A percentile compares a stretch with the other conserved stretches of the same genome.
phyloP scores from a whole-genome alignment of 768 basidiomycete genomes.

The Lactifluus echinatus region DNA sequence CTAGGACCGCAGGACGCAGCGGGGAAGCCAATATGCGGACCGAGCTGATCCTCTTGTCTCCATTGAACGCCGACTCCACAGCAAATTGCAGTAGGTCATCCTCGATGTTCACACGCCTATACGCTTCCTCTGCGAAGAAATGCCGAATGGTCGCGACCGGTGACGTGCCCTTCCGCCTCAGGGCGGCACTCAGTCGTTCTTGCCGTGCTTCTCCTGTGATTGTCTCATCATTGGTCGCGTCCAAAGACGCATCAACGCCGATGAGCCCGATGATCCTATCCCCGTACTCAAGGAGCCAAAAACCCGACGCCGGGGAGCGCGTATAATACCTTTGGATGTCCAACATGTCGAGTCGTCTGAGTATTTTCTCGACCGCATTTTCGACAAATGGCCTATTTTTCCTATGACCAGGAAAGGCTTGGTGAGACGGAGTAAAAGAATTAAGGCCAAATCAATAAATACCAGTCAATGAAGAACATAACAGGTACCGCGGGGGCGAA shows the following conservation, averaged over 20 bases:
- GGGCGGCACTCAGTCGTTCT: constrained; percentile 16
- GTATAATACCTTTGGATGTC: constrained; percentile 49
- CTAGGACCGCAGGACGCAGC: constrained; percentile 42
- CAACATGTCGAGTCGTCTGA: constrained; percentile 48
- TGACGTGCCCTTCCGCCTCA: constrained; percentile 31
- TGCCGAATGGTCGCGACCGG: constrained; percentile 60
- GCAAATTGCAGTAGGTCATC: constrained; percentile 59
- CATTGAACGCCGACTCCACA: constrained; percentile 46
- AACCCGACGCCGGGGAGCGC: constrained; percentile 51
- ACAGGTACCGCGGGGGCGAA: constrained; percentile 54
- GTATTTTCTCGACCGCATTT: constrained; percentile 38
- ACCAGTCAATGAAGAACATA: constrained; percentile 68
- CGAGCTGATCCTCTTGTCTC: constrained; percentile 33
- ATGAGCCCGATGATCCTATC: constrained; percentile 56
- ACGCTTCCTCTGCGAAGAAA: constrained; percentile 62
- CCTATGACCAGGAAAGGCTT: constrained; percentile 32
- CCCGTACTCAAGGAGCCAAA: constrained; percentile 61
- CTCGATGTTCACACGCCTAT: constrained; percentile 48
- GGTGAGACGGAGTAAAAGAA: background rate
- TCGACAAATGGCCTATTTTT: constrained; percentile 64
- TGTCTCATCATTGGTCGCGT: constrained; percentile 29
- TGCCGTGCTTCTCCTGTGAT: constrained; percentile 19
- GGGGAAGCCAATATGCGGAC: constrained; percentile 43
- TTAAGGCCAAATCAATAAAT: constrained; percentile 19
- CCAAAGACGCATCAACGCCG: constrained; percentile 54